phyloP scores from a whole-genome alignment of 805 yeast genomes.

The Hanseniaspora thailandica region DNA sequence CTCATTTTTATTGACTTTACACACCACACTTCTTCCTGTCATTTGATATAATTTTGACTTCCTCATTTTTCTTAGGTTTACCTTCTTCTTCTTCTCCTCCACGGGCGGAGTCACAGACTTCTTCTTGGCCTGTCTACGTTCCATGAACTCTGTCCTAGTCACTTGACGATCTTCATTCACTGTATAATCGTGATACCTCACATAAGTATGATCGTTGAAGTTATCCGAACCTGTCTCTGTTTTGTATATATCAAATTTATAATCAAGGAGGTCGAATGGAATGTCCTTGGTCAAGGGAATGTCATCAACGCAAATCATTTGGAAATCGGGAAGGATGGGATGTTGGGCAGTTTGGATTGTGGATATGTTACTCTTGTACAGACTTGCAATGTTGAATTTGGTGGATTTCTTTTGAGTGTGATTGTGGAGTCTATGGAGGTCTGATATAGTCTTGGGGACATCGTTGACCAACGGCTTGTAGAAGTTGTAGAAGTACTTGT shows the following conservation, averaged over 20 bases:
- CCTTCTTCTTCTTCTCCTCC: neutral
- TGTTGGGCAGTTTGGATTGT: slow-evolving; percentile 5
- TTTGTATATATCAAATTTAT: neutral
- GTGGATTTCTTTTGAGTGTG: neutral
- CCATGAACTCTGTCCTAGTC: slow-evolving; percentile 1
- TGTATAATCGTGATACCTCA: neutral
- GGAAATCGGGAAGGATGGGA: slow-evolving; percentile 8
- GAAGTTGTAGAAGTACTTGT: neutral
- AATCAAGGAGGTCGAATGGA: slow-evolving; percentile 3
- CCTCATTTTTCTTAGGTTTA: neutral
- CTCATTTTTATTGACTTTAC: neutral
- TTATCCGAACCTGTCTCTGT: neutral
- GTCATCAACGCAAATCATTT: neutral
- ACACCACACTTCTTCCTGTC: slow-evolving; percentile 5
- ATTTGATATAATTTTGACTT: neutral
- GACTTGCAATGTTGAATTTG: neutral
- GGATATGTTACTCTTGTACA: slow-evolving; percentile 2
- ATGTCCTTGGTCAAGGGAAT: neutral
- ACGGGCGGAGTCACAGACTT: neutral
- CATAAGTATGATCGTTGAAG: slow-evolving; percentile 6
- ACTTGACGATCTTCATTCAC: neutral
- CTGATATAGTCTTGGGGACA: neutral
- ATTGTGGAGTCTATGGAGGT: neutral
- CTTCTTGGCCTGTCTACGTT: neutral
- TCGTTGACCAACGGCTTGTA: neutral